These are phyloP conservation scores for Yarrowia sp. DNA, from an alignment of 805 yeast genomes.

Conservation along the genomic window DNA sequence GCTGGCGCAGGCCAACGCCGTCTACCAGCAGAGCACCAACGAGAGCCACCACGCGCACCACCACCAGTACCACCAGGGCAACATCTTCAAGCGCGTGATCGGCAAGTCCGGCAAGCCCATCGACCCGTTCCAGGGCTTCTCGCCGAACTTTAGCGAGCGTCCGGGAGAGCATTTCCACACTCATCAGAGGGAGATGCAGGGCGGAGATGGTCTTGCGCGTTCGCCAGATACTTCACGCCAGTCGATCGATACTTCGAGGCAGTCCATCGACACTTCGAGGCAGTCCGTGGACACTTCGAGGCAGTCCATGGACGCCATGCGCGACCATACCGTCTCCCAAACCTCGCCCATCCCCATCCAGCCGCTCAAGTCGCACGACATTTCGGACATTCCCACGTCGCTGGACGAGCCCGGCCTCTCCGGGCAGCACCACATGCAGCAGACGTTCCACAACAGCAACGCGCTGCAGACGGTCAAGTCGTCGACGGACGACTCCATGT, in stretches of 20 bases:
- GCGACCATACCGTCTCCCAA: too few relatives aligned
- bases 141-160: conserved; percentile 19
- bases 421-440: not conserved
- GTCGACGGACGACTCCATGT: conserved; percentile 13
- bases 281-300: not conserved
- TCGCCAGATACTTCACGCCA: not conserved
- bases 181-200: conserved; percentile 14
- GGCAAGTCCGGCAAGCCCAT: conserved; percentile 20
- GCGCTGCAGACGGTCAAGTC: conserved; percentile 9
- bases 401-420: not conserved
- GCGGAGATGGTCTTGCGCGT: not conserved
- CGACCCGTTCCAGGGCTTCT: conserved; percentile 25
- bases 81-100: conserved; percentile 10
- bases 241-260: not conserved
- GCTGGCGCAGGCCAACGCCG: conserved; percentile 19
- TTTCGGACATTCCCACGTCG: not conserved
- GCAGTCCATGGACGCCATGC: too few relatives aligned
- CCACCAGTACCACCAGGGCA: conserved; percentile 13
- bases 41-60: conserved; percentile 2
- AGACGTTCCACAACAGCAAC: not conserved
- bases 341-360: conserved; percentile 16
- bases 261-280: not conserved
- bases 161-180: conserved; percentile 2
- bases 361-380: conserved; percentile 1
- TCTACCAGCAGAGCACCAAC: conserved; percentile 1